Conservation (phyloP, 805 yeast species). For the Wickerhamomyces strasburgensis region DNA sequence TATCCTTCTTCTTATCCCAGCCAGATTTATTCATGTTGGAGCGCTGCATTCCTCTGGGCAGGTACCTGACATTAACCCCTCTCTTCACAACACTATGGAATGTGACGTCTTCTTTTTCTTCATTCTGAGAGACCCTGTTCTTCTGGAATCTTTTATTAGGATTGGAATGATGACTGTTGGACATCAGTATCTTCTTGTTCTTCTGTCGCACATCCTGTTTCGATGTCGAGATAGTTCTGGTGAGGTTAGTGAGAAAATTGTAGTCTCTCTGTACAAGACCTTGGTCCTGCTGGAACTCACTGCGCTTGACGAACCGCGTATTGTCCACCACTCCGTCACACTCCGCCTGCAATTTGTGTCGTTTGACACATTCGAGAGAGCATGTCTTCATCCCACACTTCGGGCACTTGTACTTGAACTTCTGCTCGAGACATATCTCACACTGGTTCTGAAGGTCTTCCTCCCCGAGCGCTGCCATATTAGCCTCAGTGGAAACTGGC, state of each 20-base stretch:
- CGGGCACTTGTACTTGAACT: conserved; percentile 73
- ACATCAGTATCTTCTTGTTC: conserved; percentile 38
- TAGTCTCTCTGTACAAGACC: conserved; percentile 67
- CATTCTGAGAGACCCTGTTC: conserved; percentile 11
- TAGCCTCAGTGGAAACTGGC: too few species aligned
- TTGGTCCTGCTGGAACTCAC: conserved; percentile 37
- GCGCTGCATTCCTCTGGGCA: conserved; percentile 76
- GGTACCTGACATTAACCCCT: conserved; percentile 57
- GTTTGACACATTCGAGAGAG: conserved; percentile 61
- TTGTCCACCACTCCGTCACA: conserved; percentile 69
- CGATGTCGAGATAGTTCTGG: conserved; percentile 55
- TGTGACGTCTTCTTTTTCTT: neutral
- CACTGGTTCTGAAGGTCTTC: conserved; percentile 27
- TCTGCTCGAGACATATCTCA: conserved; percentile 38
- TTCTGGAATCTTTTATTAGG: conserved; percentile 22
- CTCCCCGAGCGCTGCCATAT: neutral
- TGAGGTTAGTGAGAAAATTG: conserved; percentile 59
- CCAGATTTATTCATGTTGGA: conserved; percentile 58
- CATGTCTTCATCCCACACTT: conserved; percentile 68
- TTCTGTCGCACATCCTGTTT: conserved; percentile 44
- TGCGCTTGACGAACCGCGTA: conserved; percentile 48
- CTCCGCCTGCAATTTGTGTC: conserved; percentile 56
- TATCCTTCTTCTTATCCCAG: conserved; percentile 57
- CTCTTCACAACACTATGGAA: conserved; percentile 37
- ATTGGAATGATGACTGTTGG: conserved; percentile 3